Base-by-base conservation (phyloP, 768 basidiomycete species). In the Trichaptum fuscoviolaceum region DNA sequence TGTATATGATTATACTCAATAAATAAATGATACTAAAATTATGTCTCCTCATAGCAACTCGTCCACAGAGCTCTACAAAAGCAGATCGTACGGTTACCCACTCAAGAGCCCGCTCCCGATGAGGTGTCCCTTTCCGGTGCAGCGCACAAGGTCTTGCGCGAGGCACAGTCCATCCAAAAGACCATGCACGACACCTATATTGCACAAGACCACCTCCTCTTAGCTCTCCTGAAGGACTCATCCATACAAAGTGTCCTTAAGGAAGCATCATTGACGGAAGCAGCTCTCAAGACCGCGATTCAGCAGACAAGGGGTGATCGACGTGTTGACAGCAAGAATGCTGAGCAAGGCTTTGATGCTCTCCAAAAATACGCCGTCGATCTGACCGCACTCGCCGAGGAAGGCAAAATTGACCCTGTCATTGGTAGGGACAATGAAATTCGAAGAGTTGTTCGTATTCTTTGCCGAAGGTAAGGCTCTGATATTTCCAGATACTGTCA, bases 381-480 rank as follows among this genome's bases (percentile, higher is more conserved):
- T 75, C 79, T 96, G 61, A 97, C 95, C 0, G 82, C 91, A 3
- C 81, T 96, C 1, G 95, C 95, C 34, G 89, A 90, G 74, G 92
- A 93, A 74, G 95, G 95, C 17, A 96, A 96, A 75, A 86, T 96
- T n/a, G 95, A 97, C 75, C 95, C 95, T 3, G 92, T 95, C 30
- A 94, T 97, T 66, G 95, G 95, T 9, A 86, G 94, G 64, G 95
- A 96, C 74, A 90, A 95, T 70, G 95, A 96, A 75, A 95, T 97
- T 69, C 85, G 95, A 63, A 86, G 95, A 59, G 87, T 84, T 57
- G 84, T 95, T 64, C 89, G 93, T 58, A 92, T 95, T 70, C 83
- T 95, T 35, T 94, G 92, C 70, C 79, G 91, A 81, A 85, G 89
- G 87, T 87, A 64, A 27, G 59, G 9, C 3, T 24, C 15, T 20